Evolutionary conservation across 805 yeast species (phyloP).

Genomic region (Kregervanrija pseudodelftensis): DNA sequence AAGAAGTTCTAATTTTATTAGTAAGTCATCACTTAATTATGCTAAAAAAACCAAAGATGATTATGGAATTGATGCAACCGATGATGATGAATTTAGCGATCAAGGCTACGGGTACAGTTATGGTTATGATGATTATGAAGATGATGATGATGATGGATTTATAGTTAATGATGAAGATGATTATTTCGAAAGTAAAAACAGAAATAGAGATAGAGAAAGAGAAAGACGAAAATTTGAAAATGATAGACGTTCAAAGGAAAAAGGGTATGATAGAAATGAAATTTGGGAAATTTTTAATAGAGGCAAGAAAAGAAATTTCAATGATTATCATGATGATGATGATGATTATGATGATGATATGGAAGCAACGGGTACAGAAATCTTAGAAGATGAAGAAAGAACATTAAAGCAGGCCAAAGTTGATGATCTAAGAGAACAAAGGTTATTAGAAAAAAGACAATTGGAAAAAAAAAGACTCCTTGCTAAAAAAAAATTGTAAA

Average conservation of each 20-base stretch:
- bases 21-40: neutral
- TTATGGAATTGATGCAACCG: conserved; percentile 26
- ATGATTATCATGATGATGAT: conserved; percentile 33
- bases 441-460: conserved; percentile 43
- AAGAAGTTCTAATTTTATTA: no score
- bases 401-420: conserved; percentile 61
- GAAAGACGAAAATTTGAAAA: conserved; percentile 19
- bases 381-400: conserved; percentile 71
- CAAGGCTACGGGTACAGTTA: conserved; percentile 7
- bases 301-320: conserved; percentile 46
- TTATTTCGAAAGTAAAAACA: conserved; percentile 12
- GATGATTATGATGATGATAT: conserved; percentile 62
- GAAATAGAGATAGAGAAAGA: conserved; percentile 16
- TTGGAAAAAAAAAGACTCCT: conserved; percentile 30
- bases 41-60: conserved; percentile 11
- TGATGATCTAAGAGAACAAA: conserved; percentile 73
- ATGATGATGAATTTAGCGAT: conserved; percentile 28
- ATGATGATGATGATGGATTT: conserved; percentile 37
- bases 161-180: conserved; percentile 53
- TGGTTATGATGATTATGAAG: conserved; percentile 27
- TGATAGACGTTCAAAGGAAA: neutral
- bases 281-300: conserved; percentile 82
- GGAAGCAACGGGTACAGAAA: conserved; percentile 93
- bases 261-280: conserved; percentile 72
- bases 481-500: conserved; percentile 10